Conservation (phyloP, 495 filamentous ascomycete species). For the Lasiosphaeria hispida region DNA sequence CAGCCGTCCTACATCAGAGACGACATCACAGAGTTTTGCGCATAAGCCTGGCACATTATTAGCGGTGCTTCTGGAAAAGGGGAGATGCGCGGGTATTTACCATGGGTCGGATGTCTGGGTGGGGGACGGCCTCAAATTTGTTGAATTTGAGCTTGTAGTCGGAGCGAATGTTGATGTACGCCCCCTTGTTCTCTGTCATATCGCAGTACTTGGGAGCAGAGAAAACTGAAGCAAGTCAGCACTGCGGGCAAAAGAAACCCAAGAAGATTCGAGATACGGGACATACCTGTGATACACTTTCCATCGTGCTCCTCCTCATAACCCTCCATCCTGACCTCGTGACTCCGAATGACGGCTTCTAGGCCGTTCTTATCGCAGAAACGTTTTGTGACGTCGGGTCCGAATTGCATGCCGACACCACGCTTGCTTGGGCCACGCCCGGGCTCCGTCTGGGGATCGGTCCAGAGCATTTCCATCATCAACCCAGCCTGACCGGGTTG, state of each 20-base stretch:
- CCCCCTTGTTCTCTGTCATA: slow-evolving; percentile 94
- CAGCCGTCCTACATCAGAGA: slow-evolving; percentile 41
- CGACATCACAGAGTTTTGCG: slow-evolving; percentile 74
- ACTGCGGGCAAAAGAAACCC: not conserved
- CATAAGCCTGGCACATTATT: slow-evolving; percentile 60
- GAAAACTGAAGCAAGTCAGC: slow-evolving; percentile 64
- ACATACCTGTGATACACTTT: slow-evolving; percentile 84
- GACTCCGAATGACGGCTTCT: slow-evolving; percentile 91
- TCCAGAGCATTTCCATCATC: slow-evolving; percentile 99
- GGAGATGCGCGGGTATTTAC: slow-evolving; percentile 45
- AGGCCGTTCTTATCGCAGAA: slow-evolving; percentile 97
- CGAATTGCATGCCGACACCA: slow-evolving; percentile 94
- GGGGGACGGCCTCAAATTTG: slow-evolving; percentile 93
- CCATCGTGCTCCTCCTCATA: slow-evolving; percentile 98
- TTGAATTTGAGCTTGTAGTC: slow-evolving; percentile 88
- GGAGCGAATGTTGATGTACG: slow-evolving; percentile 94
- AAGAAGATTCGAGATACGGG: not conserved
- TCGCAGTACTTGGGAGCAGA: slow-evolving; percentile 98
- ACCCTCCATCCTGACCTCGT: slow-evolving; percentile 96
- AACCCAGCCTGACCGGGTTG: slow-evolving; percentile 94
- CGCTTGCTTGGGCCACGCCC: slow-evolving; percentile 94
- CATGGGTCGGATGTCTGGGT: slow-evolving; percentile 94
- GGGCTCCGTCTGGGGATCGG: slow-evolving; percentile 82
- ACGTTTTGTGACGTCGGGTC: slow-evolving; percentile 91
- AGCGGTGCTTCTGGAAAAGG: not conserved